Base-by-base conservation (phyloP, 2,329 filamentous ascomycete genomes). In the Atkinsonella hypoxylon region DNA sequence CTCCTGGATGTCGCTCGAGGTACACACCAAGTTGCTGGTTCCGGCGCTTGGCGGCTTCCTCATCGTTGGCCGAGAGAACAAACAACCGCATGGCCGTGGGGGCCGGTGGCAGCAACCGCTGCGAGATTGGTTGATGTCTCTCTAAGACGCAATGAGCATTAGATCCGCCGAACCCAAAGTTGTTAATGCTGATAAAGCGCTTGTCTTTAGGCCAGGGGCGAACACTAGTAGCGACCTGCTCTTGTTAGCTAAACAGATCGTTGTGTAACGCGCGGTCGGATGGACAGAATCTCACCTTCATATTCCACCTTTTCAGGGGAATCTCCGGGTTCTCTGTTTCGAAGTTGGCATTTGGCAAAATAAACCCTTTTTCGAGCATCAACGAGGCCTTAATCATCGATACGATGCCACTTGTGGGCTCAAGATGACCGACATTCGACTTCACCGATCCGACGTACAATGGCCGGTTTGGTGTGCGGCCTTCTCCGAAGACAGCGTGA, bases 371-470 rank as follows among this genome's bases (percentile, higher is more conserved):
- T 54, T 78, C 73, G 1, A 78, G 65, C 67, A 74, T 75, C 52
- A 78, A 54, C 1, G 70, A 68, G 0, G 73, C 69, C 60, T 79
- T 79, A 55, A 79, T 75, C 17, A 79, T 60, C 4, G 69, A 72
- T 1, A 71, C 67, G 17, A 78, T 69, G n/a, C 76, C 74, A 2
- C 70, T 73, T 0, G 72, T 72, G 2, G 69, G 73, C 54, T 78
- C 76, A 6, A 74, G 51, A 57, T 79, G 76, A 10, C 76, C 76
- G 32, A 77, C 68, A 48, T 75, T 76, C 5, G 73, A 70, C 53
- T 77, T 76, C 3, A 75, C 69, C 0, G 72, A 75, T 9, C 73
- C 74, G 12, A 75, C 66, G 47, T 67, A 72, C 9, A 74, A 56
- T 4, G 70, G 72, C 42, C n/a, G 8, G 65, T 61, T n/a, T 67